Evolutionary conservation across 148 eudicot genomes (phyloP).

Genomic region (Chenopodium suecicum): DNA sequence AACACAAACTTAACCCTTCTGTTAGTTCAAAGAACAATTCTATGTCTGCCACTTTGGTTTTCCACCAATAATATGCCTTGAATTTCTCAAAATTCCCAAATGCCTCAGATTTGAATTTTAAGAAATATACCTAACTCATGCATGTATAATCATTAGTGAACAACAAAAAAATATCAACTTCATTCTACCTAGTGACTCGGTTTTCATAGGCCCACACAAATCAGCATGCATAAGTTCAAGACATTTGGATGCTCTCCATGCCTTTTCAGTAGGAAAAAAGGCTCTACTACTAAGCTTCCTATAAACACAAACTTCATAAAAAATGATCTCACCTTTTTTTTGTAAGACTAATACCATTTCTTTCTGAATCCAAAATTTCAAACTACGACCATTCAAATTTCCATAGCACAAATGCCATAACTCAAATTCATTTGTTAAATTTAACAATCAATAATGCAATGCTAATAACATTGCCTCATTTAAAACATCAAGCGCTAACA

Average conservation of each 20-base stretch:
- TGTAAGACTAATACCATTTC: conserved; percentile 1
- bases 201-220: no score
- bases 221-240: no score
- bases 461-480: neutral
- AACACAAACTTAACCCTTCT: no score
- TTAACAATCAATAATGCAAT: neutral
- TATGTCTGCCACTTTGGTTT: neutral
- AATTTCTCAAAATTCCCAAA: neutral
- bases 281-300: neutral
- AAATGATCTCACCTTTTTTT: conserved; percentile 1
- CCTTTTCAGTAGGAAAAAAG: neutral
- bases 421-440: no score
- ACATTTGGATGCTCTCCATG: neutral
- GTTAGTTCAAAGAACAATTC: no score
- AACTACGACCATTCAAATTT: conserved; percentile 8
- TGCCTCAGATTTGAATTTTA: neutral
- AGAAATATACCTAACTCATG: conserved; percentile 1
- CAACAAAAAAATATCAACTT: neutral
- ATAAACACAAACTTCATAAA: conserved; percentile 9
- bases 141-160: neutral
- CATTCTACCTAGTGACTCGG: neutral
- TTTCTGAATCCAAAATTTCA: neutral
- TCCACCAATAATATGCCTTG: neutral
- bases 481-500: no score
- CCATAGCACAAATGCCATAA: conserved; percentile 27